These are phyloP conservation scores for Dendrobium catenatum DNA, from an alignment of 106 monocot genomes.

Conservation along the genomic window DNA sequence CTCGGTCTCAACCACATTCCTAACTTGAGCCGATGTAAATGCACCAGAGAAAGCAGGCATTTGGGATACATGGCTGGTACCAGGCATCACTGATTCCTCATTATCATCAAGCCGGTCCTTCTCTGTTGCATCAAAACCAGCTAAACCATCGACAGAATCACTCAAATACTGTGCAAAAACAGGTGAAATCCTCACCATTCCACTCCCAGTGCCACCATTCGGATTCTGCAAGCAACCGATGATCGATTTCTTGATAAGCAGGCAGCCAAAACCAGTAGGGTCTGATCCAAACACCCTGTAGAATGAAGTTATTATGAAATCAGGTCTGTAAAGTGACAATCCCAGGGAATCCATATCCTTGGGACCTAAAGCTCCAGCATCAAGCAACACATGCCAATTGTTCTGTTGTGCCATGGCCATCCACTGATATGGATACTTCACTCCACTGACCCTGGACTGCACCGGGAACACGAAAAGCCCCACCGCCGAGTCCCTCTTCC, in stretches of 20 bases:
- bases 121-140: constrained; percentile 41
- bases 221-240: constrained; percentile 72
- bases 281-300: constrained; percentile 85
- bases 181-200: constrained; percentile 87
- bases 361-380: constrained; percentile 93
- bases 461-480: constrained; percentile 95
- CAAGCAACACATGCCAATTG: constrained; percentile 96
- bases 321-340: constrained; percentile 86
- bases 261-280: constrained; percentile 86
- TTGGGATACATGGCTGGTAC: constrained; percentile 33
- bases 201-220: constrained; percentile 69
- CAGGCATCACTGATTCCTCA: constrained; percentile 29
- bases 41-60: constrained; percentile 95
- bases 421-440: constrained; percentile 97
- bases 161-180: constrained; percentile 90
- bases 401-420: constrained; percentile 99
- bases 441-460: constrained; percentile 83
- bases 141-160: constrained; percentile 73
- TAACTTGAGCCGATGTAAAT: constrained; percentile 76
- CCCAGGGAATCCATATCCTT: constrained; percentile 98
- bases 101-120: constrained; percentile 37
- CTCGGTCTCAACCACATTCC: constrained; percentile 74
- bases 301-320: constrained; percentile 98
- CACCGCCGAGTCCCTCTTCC: constrained; percentile 65
- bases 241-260: constrained; percentile 88